Evolutionary conservation across 176 grass and related monocot species (phyloP).

Genomic region (Zea luxurians): DNA sequence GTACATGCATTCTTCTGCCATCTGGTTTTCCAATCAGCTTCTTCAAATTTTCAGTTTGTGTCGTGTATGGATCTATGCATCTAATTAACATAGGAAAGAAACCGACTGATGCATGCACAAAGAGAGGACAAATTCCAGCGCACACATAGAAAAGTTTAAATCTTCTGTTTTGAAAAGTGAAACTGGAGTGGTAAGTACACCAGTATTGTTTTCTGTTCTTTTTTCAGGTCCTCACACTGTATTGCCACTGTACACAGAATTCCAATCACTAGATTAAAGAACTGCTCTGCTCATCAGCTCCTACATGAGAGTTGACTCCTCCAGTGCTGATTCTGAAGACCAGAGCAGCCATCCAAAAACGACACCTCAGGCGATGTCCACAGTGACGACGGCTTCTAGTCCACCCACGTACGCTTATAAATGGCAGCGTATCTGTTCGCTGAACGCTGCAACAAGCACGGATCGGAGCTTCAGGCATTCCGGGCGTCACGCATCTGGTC

Average conservation of each 20-base stretch:
- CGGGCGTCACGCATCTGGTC: background rate
- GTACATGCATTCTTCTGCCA: background rate
- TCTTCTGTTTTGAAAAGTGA: too few relatives aligned
- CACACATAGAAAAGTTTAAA: too few relatives aligned
- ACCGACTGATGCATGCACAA: too few relatives aligned
- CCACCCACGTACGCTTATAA: constrained; percentile 12
- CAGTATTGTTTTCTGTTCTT: too few relatives aligned
- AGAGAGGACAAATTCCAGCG: too few relatives aligned
- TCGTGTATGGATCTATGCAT: background rate
- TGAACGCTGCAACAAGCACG: background rate
- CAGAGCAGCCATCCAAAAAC: background rate
- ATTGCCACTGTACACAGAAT: background rate
- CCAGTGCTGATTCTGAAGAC: background rate
- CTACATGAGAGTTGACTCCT: background rate
- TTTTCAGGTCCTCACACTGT: too few relatives aligned
- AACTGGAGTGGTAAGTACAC: too few relatives aligned
- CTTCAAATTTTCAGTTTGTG: background rate
- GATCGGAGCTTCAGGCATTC: background rate
- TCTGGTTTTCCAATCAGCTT: background rate
- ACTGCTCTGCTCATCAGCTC: background rate
- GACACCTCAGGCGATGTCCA: constrained; percentile 33
- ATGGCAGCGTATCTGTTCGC: background rate
- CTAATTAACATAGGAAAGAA: background rate
- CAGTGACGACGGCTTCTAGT: background rate
- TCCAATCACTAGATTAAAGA: background rate